Evolutionary conservation across 768 basidiomycete species (phyloP), one percentile per base, ranked within the genome.

Genomic region (Mrakia blollopis): DNA sequence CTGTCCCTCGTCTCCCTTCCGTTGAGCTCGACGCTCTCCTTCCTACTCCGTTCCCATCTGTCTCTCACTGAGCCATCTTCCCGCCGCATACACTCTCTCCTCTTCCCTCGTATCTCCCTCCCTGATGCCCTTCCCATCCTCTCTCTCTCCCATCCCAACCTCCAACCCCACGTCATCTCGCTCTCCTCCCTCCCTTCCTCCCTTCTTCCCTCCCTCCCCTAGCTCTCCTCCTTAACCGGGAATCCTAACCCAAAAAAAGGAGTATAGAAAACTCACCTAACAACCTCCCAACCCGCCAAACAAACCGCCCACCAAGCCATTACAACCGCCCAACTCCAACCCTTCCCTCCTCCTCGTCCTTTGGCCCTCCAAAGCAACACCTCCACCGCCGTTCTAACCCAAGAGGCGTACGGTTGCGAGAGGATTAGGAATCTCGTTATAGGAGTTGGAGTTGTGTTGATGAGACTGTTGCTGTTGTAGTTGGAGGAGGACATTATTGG

Each of bases 311-410:
- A 81, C 81, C 81, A 83, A 9, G 41, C 73, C n/a, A 79, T 72
- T 28, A 82, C 78, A 37, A 82, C 63, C n/a, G 80, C 78, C 47
- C 80, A 79, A 7, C 80, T 79, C n/a, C 61, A 78, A 37, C 70
- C 81, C 61, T 78, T 72, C 30, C 62, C 54, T 44, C 52, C 39
- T 23, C 63, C 37, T 35, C 63, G 6, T 39, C 63, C 63, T 25
- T 74, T 57, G 69, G 80, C 74, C 23, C 78, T 75, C 82, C 82
- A 83, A n/a, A 80, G 81, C 16, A 83, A 35, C 32, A 82, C 79
- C 65, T 80, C 80, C 16, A 73, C 57, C 16, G 74, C 44, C 23
- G 73, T 76, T 0, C 80, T 74, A 25, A 50, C 60, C 50, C 52
- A 41, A 0, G 71, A 72, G 18, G 82, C 74, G 73, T 80, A 71